Conservation (phyloP, 371 early-diverging fungal species). For the Basidiobolus meristosporus region DNA sequence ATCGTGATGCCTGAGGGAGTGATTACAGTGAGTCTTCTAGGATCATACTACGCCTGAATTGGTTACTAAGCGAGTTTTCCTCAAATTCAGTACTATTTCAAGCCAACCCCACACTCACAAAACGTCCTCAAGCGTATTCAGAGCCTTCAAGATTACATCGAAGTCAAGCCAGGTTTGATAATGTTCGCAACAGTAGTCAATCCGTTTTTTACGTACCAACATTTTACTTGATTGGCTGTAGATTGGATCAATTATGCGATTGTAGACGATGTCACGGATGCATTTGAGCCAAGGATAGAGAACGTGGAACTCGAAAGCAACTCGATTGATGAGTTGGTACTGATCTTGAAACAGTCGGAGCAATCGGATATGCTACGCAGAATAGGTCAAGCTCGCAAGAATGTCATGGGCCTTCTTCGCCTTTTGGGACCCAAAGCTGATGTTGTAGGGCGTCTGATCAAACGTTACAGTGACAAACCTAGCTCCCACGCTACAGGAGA, state of each 20-base stretch:
- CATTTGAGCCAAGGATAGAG: conserved; percentile 57
- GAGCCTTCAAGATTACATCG: conserved; percentile 39
- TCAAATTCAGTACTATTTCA: conserved; percentile 36
- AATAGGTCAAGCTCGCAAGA: conserved; percentile 66
- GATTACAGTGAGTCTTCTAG: conserved; percentile 30
- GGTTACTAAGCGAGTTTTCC: background rate
- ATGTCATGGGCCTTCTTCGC: conserved; percentile 51
- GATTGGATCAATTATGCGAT: conserved; percentile 84
- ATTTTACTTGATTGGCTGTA: no score
- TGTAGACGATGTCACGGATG: conserved; percentile 70
- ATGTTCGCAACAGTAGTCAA: conserved; percentile 14
- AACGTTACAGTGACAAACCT: conserved; percentile 40
- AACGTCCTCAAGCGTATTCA: conserved; percentile 60
- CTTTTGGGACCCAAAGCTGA: conserved; percentile 60
- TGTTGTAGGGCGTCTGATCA: conserved; percentile 56
- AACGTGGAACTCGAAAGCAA: conserved; percentile 77
- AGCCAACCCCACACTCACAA: conserved; percentile 42
- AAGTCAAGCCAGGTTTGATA: conserved; percentile 21
- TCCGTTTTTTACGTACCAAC: conserved; percentile 12
- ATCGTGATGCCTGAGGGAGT: conserved; percentile 63
- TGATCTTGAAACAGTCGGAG: conserved; percentile 74
- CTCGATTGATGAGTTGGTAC: conserved; percentile 74
- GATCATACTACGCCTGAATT: no score
- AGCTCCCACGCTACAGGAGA: no score
- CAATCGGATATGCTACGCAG: conserved; percentile 74